Evolutionary conservation across 805 yeast species (phyloP), one percentile per base, ranked within the genome.

Genomic region (Wilhelminamyces savonicus): DNA sequence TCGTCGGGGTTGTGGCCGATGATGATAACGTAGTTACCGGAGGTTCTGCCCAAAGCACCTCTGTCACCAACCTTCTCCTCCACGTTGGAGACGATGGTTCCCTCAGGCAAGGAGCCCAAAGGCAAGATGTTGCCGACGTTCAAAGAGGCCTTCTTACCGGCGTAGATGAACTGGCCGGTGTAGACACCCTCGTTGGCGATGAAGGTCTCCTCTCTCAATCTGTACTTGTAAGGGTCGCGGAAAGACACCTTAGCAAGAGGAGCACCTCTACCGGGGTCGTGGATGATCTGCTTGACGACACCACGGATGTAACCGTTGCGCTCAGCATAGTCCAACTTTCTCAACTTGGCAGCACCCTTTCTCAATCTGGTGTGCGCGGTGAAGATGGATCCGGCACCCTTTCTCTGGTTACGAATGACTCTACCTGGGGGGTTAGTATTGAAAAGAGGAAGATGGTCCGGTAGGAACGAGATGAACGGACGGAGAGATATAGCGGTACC

Each of bases 181-280:
- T 31, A 26, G 23, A 31, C 30, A 26, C 34, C 34, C 23, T 31
- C 34, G 34, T 31, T 31, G 34, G 34, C 34, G 14, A 31, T 26
- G 30, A 31, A 31, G 24, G 28, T 31, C 27, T 31, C 34, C 27
- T 26, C 30, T 19, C 29, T 23, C 34, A 26, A 23, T 27, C 23
- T 31, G 30, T 23, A 31, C 24, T 24, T 31, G 34, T 31, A 31
- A 22, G 34, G 34, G 30, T 31, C 34, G n/a, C 34, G 23, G 34
- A 31, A 31, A n/a, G 21, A 26, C 21, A 31, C 34, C 30, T 27
- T 31, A 27, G 34, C 34, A 21, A 31, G 21, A 13, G 34, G 34
- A 23, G 34, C 34, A 26, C 34, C 34, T 31, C 34, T 31, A 26
- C 34, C 34, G 16, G 34, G 34, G 30, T 31, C 34, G 34, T 31